Evolutionary conservation across 208 protist genomes (phyloP).

Genomic region (Tritrichomonas foetus): DNA sequence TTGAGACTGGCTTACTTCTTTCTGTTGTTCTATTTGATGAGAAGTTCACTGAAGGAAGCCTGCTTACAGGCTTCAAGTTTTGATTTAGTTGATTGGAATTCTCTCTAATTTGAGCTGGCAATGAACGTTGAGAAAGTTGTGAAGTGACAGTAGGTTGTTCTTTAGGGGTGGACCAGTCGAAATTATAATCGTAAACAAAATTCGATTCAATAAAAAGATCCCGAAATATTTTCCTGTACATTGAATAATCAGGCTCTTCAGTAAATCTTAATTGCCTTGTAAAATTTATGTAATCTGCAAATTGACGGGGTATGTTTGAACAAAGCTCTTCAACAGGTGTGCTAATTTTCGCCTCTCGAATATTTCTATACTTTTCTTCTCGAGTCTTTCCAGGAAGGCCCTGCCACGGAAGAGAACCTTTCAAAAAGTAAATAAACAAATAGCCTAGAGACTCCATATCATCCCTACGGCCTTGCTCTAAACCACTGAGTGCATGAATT

Average conservation of each 20-base stretch:
- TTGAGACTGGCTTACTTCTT: too few species aligned
- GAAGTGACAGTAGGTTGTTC: too few species aligned
- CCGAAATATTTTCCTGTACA: constrained; percentile 56
- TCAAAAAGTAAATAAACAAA: constrained; percentile 97
- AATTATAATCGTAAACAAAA: constrained; percentile 93
- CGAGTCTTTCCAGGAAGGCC: constrained; percentile 62
- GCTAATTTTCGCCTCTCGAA: constrained; percentile 78
- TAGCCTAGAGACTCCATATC: constrained; percentile 89
- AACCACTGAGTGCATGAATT: constrained; percentile 98
- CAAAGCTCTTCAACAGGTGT: constrained; percentile 89
- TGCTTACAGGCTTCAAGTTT: too few species aligned
- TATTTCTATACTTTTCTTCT: constrained; percentile 14
- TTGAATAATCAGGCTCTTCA: constrained; percentile 93
- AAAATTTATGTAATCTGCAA: constrained; percentile 94
- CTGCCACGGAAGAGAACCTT: constrained; percentile 94
- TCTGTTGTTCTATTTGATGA: too few species aligned
- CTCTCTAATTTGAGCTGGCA: too few species aligned
- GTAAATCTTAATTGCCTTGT: constrained; percentile 87
- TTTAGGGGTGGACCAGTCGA: constrained; percentile 78
- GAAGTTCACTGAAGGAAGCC: too few species aligned
- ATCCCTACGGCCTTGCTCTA: constrained; percentile 73
- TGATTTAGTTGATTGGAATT: too few species aligned
- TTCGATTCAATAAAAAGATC: constrained; percentile 93
- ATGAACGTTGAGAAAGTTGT: too few species aligned
- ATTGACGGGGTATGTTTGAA: constrained; percentile 74